Conservation (phyloP, 2,329 filamentous ascomycete genomes). For the Apiospora malaysiana region DNA sequence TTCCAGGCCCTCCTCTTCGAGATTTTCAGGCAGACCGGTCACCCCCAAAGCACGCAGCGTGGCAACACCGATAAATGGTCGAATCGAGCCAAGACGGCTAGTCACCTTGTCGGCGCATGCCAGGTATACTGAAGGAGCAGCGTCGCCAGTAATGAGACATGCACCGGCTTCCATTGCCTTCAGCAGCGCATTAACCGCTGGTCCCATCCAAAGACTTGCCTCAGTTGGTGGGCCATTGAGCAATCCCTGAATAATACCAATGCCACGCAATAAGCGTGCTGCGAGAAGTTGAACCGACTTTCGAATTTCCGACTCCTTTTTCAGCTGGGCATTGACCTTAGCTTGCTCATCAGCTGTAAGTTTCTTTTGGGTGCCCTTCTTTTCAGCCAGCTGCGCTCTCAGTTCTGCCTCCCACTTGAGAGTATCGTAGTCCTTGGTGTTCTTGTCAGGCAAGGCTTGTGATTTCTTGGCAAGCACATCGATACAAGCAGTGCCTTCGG, state of each 20-base stretch:
- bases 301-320: slow-evolving; percentile 83
- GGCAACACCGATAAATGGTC: slow-evolving; percentile 86
- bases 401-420: slow-evolving; percentile 97
- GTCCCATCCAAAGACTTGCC: slow-evolving; percentile 84
- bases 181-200: slow-evolving; percentile 76
- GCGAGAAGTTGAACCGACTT: slow-evolving; percentile 72
- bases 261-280: slow-evolving; percentile 76
- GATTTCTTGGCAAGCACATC: slow-evolving; percentile 89
- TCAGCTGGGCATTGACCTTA: slow-evolving; percentile 89
- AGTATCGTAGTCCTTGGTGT: slow-evolving; percentile 92
- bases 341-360: slow-evolving; percentile 86
- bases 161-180: slow-evolving; percentile 80
- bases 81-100: slow-evolving; percentile 73
- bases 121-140: slow-evolving; percentile 79
- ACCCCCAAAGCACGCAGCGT: slow-evolving; percentile 81
- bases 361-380: slow-evolving; percentile 91
- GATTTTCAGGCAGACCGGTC: slow-evolving; percentile 71
- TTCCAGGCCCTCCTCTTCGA: slow-evolving; percentile 81
- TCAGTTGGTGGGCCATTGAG: slow-evolving; percentile 89
- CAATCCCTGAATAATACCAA: slow-evolving; percentile 83
- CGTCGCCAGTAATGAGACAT: slow-evolving; percentile 79
- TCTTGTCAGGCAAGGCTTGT: slow-evolving; percentile 78
- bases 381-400: slow-evolving; percentile 83
- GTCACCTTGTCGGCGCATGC: slow-evolving; percentile 78
- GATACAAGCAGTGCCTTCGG: slow-evolving; percentile 85